phyloP scores from a whole-genome alignment of 2,329 filamentous ascomycete species.

The Graphilbum ipis-grandicollis region DNA sequence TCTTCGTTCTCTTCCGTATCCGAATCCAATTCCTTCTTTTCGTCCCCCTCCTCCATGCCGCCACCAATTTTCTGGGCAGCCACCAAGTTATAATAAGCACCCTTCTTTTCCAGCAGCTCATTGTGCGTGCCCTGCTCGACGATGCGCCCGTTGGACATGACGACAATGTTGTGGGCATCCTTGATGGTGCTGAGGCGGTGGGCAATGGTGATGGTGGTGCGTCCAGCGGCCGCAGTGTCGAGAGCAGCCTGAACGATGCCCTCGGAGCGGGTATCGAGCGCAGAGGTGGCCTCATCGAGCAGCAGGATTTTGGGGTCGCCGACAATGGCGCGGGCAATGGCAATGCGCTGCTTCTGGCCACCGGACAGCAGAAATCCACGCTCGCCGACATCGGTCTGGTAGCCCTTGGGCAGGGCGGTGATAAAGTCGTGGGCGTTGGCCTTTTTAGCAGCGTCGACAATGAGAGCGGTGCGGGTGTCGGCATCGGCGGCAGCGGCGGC shows the following conservation, averaged over 20 bases:
- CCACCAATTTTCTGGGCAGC: constrained; percentile 70
- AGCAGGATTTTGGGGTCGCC: constrained; percentile 84
- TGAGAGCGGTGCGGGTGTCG: constrained; percentile 51
- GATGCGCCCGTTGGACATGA: constrained; percentile 73
- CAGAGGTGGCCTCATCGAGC: constrained; percentile 87
- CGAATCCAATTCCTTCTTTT: constrained; percentile 9
- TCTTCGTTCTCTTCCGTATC: constrained; percentile 32
- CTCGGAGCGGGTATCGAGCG: constrained; percentile 86
- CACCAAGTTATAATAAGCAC: constrained; percentile 71
- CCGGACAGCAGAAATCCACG: constrained; percentile 83
- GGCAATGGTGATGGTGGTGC: constrained; percentile 92
- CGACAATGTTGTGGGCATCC: constrained; percentile 88
- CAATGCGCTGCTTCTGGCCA: constrained; percentile 93
- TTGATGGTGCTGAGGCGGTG: constrained; percentile 91
- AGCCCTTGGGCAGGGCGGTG: constrained; percentile 62
- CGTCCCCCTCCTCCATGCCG: constrained; percentile 29
- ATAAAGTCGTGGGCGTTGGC: constrained; percentile 95
- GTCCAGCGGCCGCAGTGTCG: constrained; percentile 66
- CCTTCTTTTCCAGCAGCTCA: constrained; percentile 49
- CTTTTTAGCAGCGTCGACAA: constrained; percentile 70
- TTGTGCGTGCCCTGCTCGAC: constrained; percentile 85
- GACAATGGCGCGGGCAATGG: constrained; percentile 79
- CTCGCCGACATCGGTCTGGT: constrained; percentile 90
- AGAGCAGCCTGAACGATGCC: constrained; percentile 86
- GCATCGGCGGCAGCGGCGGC: constrained; percentile 50